These are phyloP conservation scores for Schoenoplectus triqueter DNA, from an alignment of 202 grass and related monocot species.

Conservation along the genomic window DNA sequence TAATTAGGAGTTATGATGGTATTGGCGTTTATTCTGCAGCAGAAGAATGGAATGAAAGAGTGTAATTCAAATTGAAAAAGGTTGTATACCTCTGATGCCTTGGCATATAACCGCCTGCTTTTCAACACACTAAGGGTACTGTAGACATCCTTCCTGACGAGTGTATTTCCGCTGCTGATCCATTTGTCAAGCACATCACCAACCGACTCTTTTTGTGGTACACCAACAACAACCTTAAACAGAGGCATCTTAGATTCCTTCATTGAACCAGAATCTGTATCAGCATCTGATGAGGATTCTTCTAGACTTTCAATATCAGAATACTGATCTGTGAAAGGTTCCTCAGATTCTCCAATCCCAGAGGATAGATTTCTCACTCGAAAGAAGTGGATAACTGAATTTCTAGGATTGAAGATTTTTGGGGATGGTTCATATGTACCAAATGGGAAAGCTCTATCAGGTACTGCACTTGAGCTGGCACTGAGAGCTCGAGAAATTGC, in stretches of 20 bases:
- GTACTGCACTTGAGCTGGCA: constrained; percentile 9
- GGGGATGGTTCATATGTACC: background rate
- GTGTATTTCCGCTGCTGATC: constrained; percentile 48
- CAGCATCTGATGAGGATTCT: constrained; percentile 29
- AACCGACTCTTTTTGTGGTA: constrained; percentile 33
- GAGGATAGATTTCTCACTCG: constrained; percentile 31
- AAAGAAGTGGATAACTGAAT: background rate
- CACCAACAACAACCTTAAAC: constrained; percentile 50
- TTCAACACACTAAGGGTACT: constrained; percentile 51
- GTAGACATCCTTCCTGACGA: constrained; percentile 49
- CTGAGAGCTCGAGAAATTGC: constrained; percentile 13
- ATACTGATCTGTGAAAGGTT: background rate
- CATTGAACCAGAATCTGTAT: constrained; percentile 1
- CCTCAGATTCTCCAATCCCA: constrained; percentile 44
- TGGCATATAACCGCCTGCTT: constrained; percentile 52
- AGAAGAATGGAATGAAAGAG: background rate
- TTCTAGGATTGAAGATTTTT: constrained; percentile 4
- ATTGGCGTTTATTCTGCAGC: constrained; percentile 6
- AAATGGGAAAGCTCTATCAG: background rate
- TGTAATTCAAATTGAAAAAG: constrained; percentile 33
- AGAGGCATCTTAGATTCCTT: constrained; percentile 39
- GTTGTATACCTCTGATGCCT: constrained; percentile 62
- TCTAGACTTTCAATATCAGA: background rate
- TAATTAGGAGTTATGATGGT: constrained; percentile 38
- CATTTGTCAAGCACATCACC: constrained; percentile 51